These are phyloP conservation scores for Aspergillus sp. DNA, from an alignment of 2,329 filamentous ascomycete species.

Conservation along the genomic window DNA sequence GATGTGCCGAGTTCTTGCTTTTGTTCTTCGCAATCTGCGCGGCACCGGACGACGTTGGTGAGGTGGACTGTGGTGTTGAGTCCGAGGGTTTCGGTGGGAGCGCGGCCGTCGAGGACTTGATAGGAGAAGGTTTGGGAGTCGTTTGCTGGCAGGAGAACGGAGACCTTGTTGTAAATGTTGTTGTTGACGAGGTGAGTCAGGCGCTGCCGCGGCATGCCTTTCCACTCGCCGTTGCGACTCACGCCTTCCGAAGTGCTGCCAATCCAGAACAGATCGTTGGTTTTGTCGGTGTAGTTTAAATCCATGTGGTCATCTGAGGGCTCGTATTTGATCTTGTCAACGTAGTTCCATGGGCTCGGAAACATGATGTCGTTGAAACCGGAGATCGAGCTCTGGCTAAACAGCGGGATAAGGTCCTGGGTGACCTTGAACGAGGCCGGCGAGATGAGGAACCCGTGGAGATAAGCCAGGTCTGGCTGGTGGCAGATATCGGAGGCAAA, in stretches of 20 bases:
- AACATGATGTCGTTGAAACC: constrained; percentile 77
- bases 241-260: constrained; percentile 62
- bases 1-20: constrained; percentile 52
- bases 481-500: constrained; percentile 67
- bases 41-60: constrained; percentile 58
- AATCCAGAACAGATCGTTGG: constrained; percentile 70
- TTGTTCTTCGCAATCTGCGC: constrained; percentile 52
- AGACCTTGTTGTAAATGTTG: constrained; percentile 50
- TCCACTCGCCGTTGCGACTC: constrained; percentile 57
- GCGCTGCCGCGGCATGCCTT: constrained; percentile 67
- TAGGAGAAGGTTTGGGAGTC: constrained; percentile 53
- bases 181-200: constrained; percentile 68
- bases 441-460: constrained; percentile 72
- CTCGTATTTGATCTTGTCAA: constrained; percentile 55
- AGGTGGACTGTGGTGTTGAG: constrained; percentile 63
- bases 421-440: constrained; percentile 63
- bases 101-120: constrained; percentile 48
- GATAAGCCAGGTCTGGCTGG: constrained; percentile 71
- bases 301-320: constrained; percentile 55
- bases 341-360: constrained; percentile 63
- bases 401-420: constrained; percentile 68
- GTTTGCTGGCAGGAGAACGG: constrained; percentile 57
- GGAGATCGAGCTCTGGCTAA: constrained; percentile 70
- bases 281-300: constrained; percentile 59
- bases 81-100: constrained; percentile 43